A percentile compares a stretch with the other conserved stretches of the same genome.
Conservation (phyloP, 352 stramenopile genomes). For the Phytopythium litorale region DNA sequence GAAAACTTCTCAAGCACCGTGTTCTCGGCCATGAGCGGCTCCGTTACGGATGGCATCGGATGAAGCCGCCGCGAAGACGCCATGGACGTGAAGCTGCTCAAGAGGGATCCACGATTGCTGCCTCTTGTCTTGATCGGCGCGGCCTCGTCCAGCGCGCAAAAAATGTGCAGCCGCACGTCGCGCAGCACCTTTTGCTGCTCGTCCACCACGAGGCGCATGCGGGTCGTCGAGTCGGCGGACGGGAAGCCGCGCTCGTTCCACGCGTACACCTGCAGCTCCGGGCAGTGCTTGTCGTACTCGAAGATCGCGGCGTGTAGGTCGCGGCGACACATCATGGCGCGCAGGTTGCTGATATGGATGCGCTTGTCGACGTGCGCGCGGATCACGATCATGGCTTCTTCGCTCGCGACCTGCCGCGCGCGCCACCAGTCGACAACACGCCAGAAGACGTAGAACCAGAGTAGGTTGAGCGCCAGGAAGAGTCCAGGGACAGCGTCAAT, state of each 20-base stretch:
- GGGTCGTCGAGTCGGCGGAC: constrained; percentile 75
- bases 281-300: constrained; percentile 32
- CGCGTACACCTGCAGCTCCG: constrained; percentile 74
- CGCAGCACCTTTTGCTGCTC: constrained; percentile 55
- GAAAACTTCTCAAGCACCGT: constrained; percentile 65
- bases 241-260: constrained; percentile 86
- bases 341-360: constrained; percentile 45
- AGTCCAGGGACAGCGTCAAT: constrained; percentile 49
- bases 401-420: constrained; percentile 38
- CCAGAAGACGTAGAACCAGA: constrained; percentile 70
- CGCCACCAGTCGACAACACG: constrained; percentile 42
- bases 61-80: constrained; percentile 38
- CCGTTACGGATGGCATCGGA: constrained; percentile 31
- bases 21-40: constrained; percentile 43
- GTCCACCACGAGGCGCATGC: constrained; percentile 76
- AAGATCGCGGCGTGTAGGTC: constrained; percentile 24
- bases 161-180: constrained; percentile 62
- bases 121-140: constrained; percentile 26
- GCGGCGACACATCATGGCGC: constrained; percentile 35
- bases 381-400: constrained; percentile 88
- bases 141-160: constrained; percentile 48
- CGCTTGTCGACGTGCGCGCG: constrained; percentile 70
- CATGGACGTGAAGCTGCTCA: constrained; percentile 13
- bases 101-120: constrained; percentile 14
- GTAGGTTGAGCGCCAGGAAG: constrained; percentile 77